These are phyloP conservation scores for Hyaloscypha bicolor DNA, from an alignment of 495 filamentous ascomycete species.

Conservation along the genomic window DNA sequence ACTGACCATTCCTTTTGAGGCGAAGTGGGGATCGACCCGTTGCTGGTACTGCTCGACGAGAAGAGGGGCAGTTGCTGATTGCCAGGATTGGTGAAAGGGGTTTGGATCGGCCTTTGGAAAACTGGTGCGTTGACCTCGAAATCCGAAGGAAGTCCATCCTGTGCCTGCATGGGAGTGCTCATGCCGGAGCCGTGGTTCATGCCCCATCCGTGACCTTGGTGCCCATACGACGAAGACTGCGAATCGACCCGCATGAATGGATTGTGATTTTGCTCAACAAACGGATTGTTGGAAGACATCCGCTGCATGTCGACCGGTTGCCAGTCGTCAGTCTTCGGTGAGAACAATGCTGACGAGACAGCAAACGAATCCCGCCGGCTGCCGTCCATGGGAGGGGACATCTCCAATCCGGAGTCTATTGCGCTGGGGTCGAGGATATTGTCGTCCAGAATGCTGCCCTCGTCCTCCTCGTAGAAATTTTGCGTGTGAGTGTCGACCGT, in stretches of 20 bases:
- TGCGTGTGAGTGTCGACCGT: slow-evolving; percentile 62
- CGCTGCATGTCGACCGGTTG: slow-evolving; percentile 57
- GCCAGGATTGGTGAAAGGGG: slow-evolving; percentile 52
- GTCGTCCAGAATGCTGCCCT: slow-evolving; percentile 80
- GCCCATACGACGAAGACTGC: slow-evolving; percentile 52
- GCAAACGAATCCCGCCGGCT: slow-evolving; percentile 75
- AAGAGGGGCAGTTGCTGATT: slow-evolving; percentile 51
- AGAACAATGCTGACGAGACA: slow-evolving; percentile 64
- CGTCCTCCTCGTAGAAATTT: slow-evolving; percentile 76
- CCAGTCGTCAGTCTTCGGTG: slow-evolving; percentile 76
- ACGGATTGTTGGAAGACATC: slow-evolving; percentile 58
- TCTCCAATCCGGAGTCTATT: slow-evolving; percentile 67
- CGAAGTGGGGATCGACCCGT: slow-evolving; percentile 50
- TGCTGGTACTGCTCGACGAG: slow-evolving; percentile 45
- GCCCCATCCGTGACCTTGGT: slow-evolving; percentile 54
- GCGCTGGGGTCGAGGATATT: slow-evolving; percentile 71
- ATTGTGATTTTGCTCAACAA: slow-evolving; percentile 56
- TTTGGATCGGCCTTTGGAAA: slow-evolving; percentile 50
- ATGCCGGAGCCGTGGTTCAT: slow-evolving; percentile 39
- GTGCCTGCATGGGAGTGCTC: slow-evolving; percentile 48
- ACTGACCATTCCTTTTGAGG: slow-evolving; percentile 58
- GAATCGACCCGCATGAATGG: slow-evolving; percentile 61
- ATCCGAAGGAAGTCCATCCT: slow-evolving; percentile 66
- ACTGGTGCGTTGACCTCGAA: slow-evolving; percentile 54
- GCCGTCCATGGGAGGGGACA: slow-evolving; percentile 65